Evolutionary conservation across 495 filamentous ascomycete species (phyloP).

Genomic region (Aspergillus haitiensis): DNA sequence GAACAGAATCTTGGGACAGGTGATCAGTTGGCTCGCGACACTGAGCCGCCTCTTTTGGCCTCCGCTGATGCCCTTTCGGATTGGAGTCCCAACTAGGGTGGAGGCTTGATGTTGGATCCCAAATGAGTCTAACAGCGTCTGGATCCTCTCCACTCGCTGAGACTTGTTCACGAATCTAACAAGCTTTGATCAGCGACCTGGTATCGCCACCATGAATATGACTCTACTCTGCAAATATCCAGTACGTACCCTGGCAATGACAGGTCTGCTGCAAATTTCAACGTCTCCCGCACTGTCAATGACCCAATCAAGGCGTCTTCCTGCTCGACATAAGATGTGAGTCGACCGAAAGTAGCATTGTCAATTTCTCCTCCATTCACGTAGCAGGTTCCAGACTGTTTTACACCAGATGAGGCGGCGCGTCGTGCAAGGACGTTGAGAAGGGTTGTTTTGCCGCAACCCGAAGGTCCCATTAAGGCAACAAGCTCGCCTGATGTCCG

Average conservation of each 20-base stretch:
- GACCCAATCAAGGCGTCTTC: slow-evolving; percentile 79
- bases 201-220: background rate
- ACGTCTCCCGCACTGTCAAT: slow-evolving; percentile 73
- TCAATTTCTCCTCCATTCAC: slow-evolving; percentile 56
- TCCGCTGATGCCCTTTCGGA: slow-evolving; percentile 75
- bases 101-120: slow-evolving; percentile 63
- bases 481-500: slow-evolving; percentile 61
- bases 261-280: slow-evolving; percentile 65
- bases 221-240: background rate
- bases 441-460: slow-evolving; percentile 76
- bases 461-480: slow-evolving; percentile 75
- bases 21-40: slow-evolving; percentile 77
- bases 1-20: slow-evolving; percentile 74
- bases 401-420: slow-evolving; percentile 46
- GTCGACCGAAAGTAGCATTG: slow-evolving; percentile 35
- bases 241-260: slow-evolving; percentile 53
- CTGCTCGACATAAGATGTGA: slow-evolving; percentile 78
- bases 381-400: slow-evolving; percentile 48
- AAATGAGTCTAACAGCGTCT: slow-evolving; percentile 58
- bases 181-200: background rate
- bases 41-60: slow-evolving; percentile 79
- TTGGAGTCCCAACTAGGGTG: slow-evolving; percentile 72
- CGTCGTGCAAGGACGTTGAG: slow-evolving; percentile 71
- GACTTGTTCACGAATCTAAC: slow-evolving; percentile 40
- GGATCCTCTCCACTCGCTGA: slow-evolving; percentile 55